Evolutionary conservation across 352 stramenopile genomes (phyloP), one percentile per base, ranked within the genome.

Genomic region (Phytopythium sindhum): DNA sequence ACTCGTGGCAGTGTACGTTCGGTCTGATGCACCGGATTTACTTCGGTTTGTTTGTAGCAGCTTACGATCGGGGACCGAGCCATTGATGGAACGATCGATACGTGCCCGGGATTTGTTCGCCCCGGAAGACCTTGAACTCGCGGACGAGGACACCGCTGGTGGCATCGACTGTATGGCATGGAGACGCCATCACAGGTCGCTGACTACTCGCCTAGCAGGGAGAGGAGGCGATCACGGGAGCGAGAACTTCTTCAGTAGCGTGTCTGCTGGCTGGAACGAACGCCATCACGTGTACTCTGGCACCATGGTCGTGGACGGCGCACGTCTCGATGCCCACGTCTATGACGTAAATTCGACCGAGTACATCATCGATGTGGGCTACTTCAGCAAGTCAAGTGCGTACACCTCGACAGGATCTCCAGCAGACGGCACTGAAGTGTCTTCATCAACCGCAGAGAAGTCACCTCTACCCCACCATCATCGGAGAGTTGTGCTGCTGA

Each of bases 1-100:
- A 23, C 51, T 89, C 5, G 70, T 80, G 7, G 65, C 75, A 11
- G 67, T 72, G 9, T 86, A 83, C 50, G 47, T 84, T 33, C 75
- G 75, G 15, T 77, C 64, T 5, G 69, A 65, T 48, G 66, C 74
- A 11, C 63, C 26, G 26, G 69, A 68, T 0, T 73, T 54, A 44
- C 35, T 89, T n/a, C 68, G 73, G 17, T 79, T 86, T 48, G 77
- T 87, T 31, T 26, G 72, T 45, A 67, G 65, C 14, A 63, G 58
- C 14, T 62, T 70, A 9, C 17, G 4, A 19, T 7, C 11, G 1
- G 11, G 39, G 4, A 24, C 4, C n/a, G 48, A 55, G 10, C 24
- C 26, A 15, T 35, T 78, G 39, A 57, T 64, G 15, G 75, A 84
- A 28, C 33, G 66, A 9, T 50, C 48, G 2, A 51, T 86, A 3